Conservation (phyloP, 2,329 filamentous ascomycete genomes). For the Paracorniculantispora psalliotae region DNA sequence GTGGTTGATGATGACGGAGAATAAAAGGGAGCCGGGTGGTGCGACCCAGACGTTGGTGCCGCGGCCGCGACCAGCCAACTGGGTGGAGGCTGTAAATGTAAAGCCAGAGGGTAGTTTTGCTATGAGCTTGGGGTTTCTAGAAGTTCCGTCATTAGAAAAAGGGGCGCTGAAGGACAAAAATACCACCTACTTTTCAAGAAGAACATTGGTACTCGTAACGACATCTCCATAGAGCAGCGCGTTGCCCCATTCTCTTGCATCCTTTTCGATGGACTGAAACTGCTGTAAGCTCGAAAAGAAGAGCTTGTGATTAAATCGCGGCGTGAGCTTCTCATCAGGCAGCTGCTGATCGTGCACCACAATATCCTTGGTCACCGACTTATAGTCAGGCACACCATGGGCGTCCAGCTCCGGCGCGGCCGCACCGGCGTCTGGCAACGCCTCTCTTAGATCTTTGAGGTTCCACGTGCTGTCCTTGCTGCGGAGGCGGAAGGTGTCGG, state of each 20-base stretch:
- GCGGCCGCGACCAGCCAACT: constrained; percentile 81
- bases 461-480: constrained; percentile 58
- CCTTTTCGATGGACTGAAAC: constrained; percentile 55
- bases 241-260: constrained; percentile 66
- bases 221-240: constrained; percentile 84
- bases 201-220: constrained; percentile 87
- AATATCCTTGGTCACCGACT: constrained; percentile 66
- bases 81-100: constrained; percentile 79
- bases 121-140: constrained; percentile 71
- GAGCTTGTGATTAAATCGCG: constrained; percentile 77
- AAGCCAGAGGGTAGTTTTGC: constrained; percentile 77
- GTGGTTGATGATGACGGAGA: constrained; percentile 85
- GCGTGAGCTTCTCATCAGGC: constrained; percentile 69
- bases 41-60: constrained; percentile 94
- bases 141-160: constrained; percentile 43
- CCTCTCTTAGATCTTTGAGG: constrained; percentile 48
- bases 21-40: constrained; percentile 78
- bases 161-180: constrained; percentile 18
- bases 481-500: constrained; percentile 77
- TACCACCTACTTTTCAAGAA: constrained; percentile 71
- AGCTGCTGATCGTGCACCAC: constrained; percentile 64
- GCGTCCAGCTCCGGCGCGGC: constrained; percentile 26
- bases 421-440: constrained; percentile 35
- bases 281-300: constrained; percentile 68
- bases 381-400: constrained; percentile 69